These are phyloP conservation scores for Alternaria sp. DNA, from an alignment of 2,329 filamentous ascomycete genomes.

Conservation along the genomic window DNA sequence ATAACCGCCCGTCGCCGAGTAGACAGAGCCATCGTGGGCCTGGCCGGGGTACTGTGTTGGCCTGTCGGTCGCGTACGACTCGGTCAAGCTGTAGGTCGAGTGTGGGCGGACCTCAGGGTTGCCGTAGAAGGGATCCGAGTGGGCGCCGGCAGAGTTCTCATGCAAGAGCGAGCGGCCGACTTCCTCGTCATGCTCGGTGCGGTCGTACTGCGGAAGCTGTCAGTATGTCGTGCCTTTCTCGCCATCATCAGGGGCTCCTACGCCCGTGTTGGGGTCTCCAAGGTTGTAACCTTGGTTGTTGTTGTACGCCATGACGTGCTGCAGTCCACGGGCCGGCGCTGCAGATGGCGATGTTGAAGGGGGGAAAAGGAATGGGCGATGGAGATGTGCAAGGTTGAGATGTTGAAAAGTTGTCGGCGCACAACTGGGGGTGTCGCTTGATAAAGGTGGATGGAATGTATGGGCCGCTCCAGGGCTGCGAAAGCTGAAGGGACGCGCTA, in stretches of 20 bases:
- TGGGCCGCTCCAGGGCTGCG: constrained; percentile 30
- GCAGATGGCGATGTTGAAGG: constrained; percentile 28
- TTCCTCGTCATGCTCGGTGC: constrained; percentile 57
- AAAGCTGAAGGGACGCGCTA: constrained; percentile 25
- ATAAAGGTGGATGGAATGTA: constrained; percentile 38
- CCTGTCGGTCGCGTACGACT: constrained; percentile 57
- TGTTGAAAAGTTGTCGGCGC: constrained; percentile 25
- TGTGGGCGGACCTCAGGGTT: constrained; percentile 52
- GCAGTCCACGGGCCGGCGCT: constrained; percentile 37
- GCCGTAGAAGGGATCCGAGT: constrained; percentile 58
- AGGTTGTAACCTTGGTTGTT: constrained; percentile 37
- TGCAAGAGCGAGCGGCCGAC: constrained; percentile 60
- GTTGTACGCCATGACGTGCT: constrained; percentile 52
- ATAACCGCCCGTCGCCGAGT: constrained; percentile 52
- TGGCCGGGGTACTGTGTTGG: constrained; percentile 45
- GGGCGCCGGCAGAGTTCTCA: constrained; percentile 56
- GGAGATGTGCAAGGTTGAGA: constrained; percentile 25
- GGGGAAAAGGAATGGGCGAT: constrained; percentile 21
- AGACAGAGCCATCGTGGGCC: constrained; percentile 52
- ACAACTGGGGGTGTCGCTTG: constrained; percentile 37
- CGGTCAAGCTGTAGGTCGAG: constrained; percentile 59
- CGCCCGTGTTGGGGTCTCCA: constrained; percentile 49
- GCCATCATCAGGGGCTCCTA: constrained; percentile 31
- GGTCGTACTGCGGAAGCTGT: constrained; percentile 45
- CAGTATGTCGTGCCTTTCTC: constrained; percentile 12